phyloP scores from a whole-genome alignment of 2,329 filamentous ascomycete genomes.

The Cryoendolithus antarcticus region DNA sequence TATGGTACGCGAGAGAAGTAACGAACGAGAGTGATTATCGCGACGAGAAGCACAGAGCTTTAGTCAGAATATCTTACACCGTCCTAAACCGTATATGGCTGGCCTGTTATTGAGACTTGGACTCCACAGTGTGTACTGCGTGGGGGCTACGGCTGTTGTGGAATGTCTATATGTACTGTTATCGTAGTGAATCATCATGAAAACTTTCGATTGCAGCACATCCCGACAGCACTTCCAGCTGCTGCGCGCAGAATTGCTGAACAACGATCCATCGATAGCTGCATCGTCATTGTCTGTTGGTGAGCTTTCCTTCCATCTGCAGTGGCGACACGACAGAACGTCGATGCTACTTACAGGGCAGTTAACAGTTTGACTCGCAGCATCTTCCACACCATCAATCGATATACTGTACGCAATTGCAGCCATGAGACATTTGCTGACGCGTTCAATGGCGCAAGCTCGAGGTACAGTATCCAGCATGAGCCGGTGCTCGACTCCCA shows the following conservation, averaged over 20 bases:
- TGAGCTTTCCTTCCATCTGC: too few species aligned
- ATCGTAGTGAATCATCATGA: too few species aligned
- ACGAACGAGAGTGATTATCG: neutral
- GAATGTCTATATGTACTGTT: too few species aligned
- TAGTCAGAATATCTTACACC: neutral
- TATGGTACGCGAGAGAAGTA: too few species aligned
- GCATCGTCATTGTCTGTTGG: neutral
- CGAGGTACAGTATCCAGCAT: conserved; percentile 16
- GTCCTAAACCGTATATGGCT: too few species aligned
- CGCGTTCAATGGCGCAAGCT: conserved; percentile 5
- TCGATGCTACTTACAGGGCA: neutral
- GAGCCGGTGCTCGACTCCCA: conserved; percentile 21
- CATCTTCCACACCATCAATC: neutral
- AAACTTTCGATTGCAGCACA: too few species aligned
- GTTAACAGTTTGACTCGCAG: neutral
- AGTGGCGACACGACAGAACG: neutral
- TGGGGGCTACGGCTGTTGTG: too few species aligned
- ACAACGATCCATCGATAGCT: too few species aligned
- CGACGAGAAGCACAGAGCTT: neutral
- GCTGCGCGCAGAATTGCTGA: too few species aligned
- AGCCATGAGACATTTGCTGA: conserved; percentile 4
- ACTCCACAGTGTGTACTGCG: too few species aligned
- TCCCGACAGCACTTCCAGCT: too few species aligned
- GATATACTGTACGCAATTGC: conserved; percentile 5
- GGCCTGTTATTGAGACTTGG: too few species aligned